Percentiles rank a stretch among this genome's conserved stretches.
Conservation (phyloP, 2,329 filamentous ascomycete species). For the Knufia petricola region DNA sequence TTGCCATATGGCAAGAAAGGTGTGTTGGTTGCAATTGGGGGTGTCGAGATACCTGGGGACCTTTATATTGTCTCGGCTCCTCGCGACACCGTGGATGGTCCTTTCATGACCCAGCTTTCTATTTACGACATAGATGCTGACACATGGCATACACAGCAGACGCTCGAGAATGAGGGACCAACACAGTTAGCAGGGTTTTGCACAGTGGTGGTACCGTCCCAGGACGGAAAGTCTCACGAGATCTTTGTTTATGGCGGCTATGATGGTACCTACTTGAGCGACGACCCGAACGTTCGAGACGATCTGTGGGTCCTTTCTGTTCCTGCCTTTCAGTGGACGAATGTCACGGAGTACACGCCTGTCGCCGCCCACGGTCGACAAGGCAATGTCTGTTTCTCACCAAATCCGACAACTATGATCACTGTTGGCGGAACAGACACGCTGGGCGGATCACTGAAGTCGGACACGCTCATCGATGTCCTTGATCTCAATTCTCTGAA, state of each 20-base stretch:
- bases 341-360: background rate
- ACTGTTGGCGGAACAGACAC: background rate
- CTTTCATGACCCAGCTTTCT: slow-evolving; percentile 30
- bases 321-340: slow-evolving; percentile 28
- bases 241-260: slow-evolving; percentile 31
- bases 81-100: slow-evolving; percentile 7
- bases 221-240: slow-evolving; percentile 30
- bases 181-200: slow-evolving; percentile 31
- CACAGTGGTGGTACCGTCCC: slow-evolving; percentile 31
- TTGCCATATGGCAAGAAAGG: slow-evolving; percentile 32
- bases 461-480: background rate
- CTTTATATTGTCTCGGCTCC: background rate
- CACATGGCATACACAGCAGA: slow-evolving; percentile 34
- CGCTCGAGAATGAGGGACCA: slow-evolving; percentile 28
- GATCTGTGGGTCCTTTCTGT: slow-evolving; percentile 29
- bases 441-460: background rate
- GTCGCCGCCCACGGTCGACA: background rate
- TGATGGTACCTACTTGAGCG: slow-evolving; percentile 17
- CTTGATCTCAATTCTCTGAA: background rate
- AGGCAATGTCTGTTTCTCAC: background rate
- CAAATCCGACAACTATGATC: background rate
- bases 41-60: slow-evolving; percentile 22
- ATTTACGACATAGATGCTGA: slow-evolving; percentile 30
- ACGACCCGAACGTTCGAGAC: slow-evolving; percentile 22
- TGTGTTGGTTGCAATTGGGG: slow-evolving; percentile 32